Base-by-base conservation (phyloP, 306 rosid species). In the Quercus ilex region DNA sequence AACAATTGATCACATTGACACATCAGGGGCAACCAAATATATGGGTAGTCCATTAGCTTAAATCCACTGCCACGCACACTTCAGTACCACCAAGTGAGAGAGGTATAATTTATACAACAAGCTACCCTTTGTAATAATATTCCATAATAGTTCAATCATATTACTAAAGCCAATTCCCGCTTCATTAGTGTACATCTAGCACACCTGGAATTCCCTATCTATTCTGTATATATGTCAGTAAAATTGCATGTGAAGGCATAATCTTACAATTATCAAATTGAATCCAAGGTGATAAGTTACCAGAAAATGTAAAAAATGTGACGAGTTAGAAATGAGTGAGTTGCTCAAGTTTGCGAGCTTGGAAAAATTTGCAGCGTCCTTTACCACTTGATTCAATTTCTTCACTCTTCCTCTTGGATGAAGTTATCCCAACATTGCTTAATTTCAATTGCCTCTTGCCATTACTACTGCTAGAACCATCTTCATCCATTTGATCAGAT, bases 321-420 rank as follows among this genome's bases (percentile, higher is more conserved):
- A 5, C 0, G 1, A 56, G 6, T 78, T 65, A 89, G 87, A 94
- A 94, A 76, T 78, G 46, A 81, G 83, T 53, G 35, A 94, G 86
- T 65, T 86, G 93, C 85, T 92, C 97, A 35, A 94, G 91, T 75
- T 94, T 92, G 78, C 97, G 89, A 74, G 98, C 83, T 89, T 82
- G 85, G 78, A 94, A 94, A 86, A 94, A 94, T 79, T 89, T 88
- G 86, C 88, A 79, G 65, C 93, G 94, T 17, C 98, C 95, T 81
- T 90, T 94, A 75, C 92, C 92, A 84, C 88, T 92, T 81, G 97
- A 94, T 91, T 89, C 95, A 74, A 86, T 86, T 83, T 94, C 98
- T 86, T 92, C 97, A 79, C 88, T 92, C 89, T 86, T 92, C 83
- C 73, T 88, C 85, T 94, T 94, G 83, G 97, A 79, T 81, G 89